Conservation (phyloP, 192 early-diverging fungal genomes). For the Gamsiella multidivaricata region DNA sequence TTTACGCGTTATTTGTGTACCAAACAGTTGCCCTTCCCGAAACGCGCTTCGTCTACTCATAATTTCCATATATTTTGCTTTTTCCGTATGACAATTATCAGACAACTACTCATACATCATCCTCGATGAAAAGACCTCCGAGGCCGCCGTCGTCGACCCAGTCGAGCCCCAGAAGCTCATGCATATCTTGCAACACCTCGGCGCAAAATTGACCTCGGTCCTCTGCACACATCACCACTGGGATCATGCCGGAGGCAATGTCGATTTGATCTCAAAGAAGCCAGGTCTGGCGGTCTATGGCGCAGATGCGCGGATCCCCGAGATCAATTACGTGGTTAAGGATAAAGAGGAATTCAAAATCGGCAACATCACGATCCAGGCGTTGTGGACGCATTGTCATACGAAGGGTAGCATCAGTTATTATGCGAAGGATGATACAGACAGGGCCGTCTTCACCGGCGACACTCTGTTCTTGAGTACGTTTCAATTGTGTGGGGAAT, state of each 20-base stretch:
- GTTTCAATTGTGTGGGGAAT: not conserved
- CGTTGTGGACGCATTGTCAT: conserved; percentile 86
- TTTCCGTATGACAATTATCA: not conserved
- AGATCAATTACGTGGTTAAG: conserved; percentile 77
- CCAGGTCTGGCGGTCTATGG: conserved; percentile 83
- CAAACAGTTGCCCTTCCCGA: too few species aligned
- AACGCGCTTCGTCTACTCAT: too few species aligned
- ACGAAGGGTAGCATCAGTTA: conserved; percentile 92
- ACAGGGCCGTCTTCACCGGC: conserved; percentile 59
- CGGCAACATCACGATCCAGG: conserved; percentile 78
- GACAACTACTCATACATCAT: conserved; percentile 93
- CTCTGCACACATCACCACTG: conserved; percentile 91
- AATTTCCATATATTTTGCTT: too few species aligned
- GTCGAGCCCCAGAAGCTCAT: conserved; percentile 82
- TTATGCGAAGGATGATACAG: conserved; percentile 74
- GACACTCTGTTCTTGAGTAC: conserved; percentile 64
- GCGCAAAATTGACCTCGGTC: conserved; percentile 71
- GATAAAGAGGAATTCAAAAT: conserved; percentile 82
- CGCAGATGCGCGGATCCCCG: conserved; percentile 87
- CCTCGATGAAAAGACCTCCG: conserved; percentile 73
- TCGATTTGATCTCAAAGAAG: conserved; percentile 64
- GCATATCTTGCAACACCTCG: conserved; percentile 64
- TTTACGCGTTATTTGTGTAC: too few species aligned
- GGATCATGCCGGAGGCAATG: conserved; percentile 90
- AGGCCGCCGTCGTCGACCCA: conserved; percentile 84